phyloP scores from a whole-genome alignment of 2,329 filamentous ascomycete species.

The Colletotrichum sojae region DNA sequence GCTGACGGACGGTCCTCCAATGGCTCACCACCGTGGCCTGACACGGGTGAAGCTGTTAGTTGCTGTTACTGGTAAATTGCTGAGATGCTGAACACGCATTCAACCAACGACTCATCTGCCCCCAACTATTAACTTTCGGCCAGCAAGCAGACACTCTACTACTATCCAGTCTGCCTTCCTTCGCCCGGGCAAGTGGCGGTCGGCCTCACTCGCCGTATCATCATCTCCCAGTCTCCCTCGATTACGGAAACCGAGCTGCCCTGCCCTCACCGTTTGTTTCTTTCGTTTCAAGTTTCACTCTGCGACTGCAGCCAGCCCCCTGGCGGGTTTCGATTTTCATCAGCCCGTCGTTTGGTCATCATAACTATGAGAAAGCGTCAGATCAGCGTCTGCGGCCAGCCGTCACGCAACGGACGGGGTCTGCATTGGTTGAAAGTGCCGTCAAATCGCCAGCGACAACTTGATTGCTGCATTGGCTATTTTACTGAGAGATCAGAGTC shows the following conservation, averaged over 20 bases:
- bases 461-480: constrained; percentile 3
- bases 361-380: background rate
- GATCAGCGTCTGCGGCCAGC: constrained; percentile 14
- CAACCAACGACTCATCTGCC: background rate
- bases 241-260: too few relatives aligned
- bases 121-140: background rate
- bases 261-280: constrained; percentile 19
- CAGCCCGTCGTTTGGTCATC: constrained; percentile 23
- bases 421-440: background rate
- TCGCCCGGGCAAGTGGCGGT: background rate
- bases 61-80: background rate
- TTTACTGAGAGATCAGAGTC: constrained; percentile 11
- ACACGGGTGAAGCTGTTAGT: background rate
- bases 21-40: background rate
- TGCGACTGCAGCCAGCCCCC: constrained; percentile 30
- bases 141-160: background rate
- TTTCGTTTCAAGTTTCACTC: constrained; percentile 37
- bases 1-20: background rate
- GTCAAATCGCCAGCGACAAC: constrained; percentile 5
- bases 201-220: too few relatives aligned
- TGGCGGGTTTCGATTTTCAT: constrained; percentile 33
- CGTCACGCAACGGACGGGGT: background rate
- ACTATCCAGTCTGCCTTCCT: constrained; percentile 20
- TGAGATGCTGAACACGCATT: background rate
- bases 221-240: too few relatives aligned